These are phyloP conservation scores for Williopsis jadinii DNA, from an alignment of 1,139 yeast genomes.

Conservation along the genomic window DNA sequence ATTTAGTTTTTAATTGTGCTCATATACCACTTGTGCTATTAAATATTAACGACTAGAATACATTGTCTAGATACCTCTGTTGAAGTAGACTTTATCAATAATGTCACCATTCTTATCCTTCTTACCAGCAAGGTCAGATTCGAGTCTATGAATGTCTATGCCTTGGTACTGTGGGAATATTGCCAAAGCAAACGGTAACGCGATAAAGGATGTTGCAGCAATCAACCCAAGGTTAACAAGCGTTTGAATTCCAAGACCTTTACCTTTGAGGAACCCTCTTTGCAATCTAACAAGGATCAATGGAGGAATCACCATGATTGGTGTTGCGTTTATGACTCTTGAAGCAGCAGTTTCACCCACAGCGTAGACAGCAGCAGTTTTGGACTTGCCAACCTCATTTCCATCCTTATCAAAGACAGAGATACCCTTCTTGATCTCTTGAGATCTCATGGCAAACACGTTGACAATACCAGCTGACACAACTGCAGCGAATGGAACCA, in stretches of 20 bases:
- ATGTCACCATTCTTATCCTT: constrained; percentile 58
- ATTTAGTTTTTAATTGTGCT: neutral
- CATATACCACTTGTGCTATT: neutral
- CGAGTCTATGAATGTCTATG: constrained; percentile 53
- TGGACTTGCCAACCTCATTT: constrained; percentile 66
- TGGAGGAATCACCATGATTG: constrained; percentile 95
- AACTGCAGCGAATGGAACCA: constrained; percentile 97
- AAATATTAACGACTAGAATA: neutral
- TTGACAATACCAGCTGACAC: constrained; percentile 94
- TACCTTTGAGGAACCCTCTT: constrained; percentile 57
- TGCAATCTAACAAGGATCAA: constrained; percentile 73
- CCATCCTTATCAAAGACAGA: constrained; percentile 67
- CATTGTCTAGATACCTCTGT: constrained; percentile 72
- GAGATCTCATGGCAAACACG: constrained; percentile 91
- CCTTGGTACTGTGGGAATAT: constrained; percentile 86
- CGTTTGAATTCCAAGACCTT: constrained; percentile 57
- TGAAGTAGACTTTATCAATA: constrained; percentile 65
- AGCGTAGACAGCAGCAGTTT: constrained; percentile 82
- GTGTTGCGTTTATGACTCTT: constrained; percentile 92
- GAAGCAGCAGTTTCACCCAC: constrained; percentile 97
- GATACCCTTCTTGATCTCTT: constrained; percentile 83
- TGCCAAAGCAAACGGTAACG: constrained; percentile 89
- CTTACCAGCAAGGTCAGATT: constrained; percentile 51
- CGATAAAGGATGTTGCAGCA: constrained; percentile 77
- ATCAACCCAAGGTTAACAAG: constrained; percentile 76